These are phyloP conservation scores for Thelephora ganbajun DNA, from an alignment of 768 basidiomycete species.

Conservation along the genomic window DNA sequence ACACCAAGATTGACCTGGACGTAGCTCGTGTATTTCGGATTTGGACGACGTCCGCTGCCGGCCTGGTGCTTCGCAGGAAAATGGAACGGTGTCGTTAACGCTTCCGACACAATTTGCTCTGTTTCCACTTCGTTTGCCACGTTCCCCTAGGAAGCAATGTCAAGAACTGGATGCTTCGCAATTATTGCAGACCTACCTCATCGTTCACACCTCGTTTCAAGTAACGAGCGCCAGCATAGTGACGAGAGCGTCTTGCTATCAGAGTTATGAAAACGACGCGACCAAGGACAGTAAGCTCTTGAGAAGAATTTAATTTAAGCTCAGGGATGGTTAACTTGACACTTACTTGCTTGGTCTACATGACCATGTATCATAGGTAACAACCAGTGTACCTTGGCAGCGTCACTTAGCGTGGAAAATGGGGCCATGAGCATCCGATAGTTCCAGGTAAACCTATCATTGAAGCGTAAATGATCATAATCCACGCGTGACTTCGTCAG, in stretches of 20 bases:
- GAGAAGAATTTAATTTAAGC: not conserved
- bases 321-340: not conserved
- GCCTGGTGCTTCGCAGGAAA: conserved; percentile 35
- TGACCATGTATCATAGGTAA: conserved; percentile 90
- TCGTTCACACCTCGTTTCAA: conserved; percentile 90
- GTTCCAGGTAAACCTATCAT: conserved; percentile 92
- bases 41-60: conserved; percentile 35
- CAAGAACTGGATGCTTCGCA: not conserved
- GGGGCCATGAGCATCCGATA: conserved; percentile 68
- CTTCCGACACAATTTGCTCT: conserved; percentile 92
- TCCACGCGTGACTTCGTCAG: conserved; percentile 44
- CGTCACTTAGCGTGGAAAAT: conserved; percentile 31
- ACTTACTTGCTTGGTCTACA: conserved; percentile 94
- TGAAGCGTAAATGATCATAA: conserved; percentile 50
- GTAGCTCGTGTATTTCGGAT: conserved; percentile 87
- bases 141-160: conserved; percentile 49
- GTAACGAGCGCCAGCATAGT: conserved; percentile 93
- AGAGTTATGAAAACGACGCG: conserved; percentile 85
- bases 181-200: conserved; percentile 34
- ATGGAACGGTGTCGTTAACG: conserved; percentile 81
- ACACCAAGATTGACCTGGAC: conserved; percentile 47
- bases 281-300: conserved; percentile 84
- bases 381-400: conserved; percentile 64
- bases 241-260: conserved; percentile 88
- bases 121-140: conserved; percentile 99